phyloP scores from a whole-genome alignment of 345 rosid species.

The Sonneratia alba region DNA sequence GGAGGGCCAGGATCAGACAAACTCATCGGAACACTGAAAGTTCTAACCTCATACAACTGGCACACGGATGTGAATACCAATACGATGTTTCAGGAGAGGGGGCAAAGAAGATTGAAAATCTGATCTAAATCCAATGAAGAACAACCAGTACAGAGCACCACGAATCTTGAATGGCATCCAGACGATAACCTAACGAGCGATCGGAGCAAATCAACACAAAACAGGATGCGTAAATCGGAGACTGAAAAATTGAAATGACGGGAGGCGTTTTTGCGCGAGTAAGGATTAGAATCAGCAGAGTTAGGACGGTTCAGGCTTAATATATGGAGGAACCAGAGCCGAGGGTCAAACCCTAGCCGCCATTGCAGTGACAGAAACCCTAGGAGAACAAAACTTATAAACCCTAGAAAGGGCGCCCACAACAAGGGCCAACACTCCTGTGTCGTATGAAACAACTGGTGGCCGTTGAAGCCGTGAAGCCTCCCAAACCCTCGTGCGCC shows the following conservation, averaged over 20 bases:
- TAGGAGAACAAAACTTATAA: not conserved
- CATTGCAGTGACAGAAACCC: not conserved
- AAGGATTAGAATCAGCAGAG: not conserved
- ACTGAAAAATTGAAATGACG: not conserved
- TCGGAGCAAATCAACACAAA: not conserved
- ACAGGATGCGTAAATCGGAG: not conserved
- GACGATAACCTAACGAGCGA: not conserved
- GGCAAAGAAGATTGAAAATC: not conserved
- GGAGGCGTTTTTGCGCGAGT: too few relatives aligned
- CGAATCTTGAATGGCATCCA: not conserved
- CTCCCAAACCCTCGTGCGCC: too few relatives aligned
- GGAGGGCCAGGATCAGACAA: constrained; percentile 41
- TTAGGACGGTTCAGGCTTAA: not conserved
- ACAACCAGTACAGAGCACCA: too few relatives aligned
- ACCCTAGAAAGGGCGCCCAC: not conserved
- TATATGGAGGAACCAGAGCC: not conserved
- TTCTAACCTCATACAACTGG: not conserved
- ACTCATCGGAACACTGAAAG: constrained; percentile 22
- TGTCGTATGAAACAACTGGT: too few relatives aligned
- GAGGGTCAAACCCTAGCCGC: constrained; percentile 1
- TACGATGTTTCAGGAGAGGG: not conserved
- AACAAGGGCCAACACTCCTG: too few relatives aligned
- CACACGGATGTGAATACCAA: not conserved
- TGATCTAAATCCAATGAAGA: too few relatives aligned
- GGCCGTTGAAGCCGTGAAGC: too few relatives aligned